Evolutionary conservation across 768 basidiomycete genomes (phyloP).

Genomic region (Pleurotus salmoneostramineus): DNA sequence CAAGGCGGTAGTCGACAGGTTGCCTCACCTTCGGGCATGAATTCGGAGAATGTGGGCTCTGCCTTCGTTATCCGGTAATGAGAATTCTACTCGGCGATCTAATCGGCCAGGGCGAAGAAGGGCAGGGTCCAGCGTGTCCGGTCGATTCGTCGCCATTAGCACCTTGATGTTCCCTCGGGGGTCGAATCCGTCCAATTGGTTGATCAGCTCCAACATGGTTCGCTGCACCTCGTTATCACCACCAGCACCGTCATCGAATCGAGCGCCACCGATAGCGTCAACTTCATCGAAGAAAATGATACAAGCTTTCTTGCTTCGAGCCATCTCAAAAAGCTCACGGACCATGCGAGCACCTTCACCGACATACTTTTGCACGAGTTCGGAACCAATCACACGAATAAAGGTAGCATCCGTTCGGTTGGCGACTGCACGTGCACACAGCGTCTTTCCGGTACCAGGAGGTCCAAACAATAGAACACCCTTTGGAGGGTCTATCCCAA

Average conservation of each 20-base stretch:
- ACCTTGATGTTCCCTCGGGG: slow-evolving; percentile 99
- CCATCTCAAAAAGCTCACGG: slow-evolving; percentile 98
- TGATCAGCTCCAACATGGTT: slow-evolving; percentile 99
- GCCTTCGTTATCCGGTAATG: slow-evolving; percentile 91
- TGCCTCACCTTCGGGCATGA: slow-evolving; percentile 82
- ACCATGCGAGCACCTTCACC: slow-evolving; percentile 99
- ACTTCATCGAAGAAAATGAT: slow-evolving; percentile 99
- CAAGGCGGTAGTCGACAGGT: neutral
- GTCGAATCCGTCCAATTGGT: slow-evolving; percentile 98
- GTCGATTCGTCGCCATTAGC: slow-evolving; percentile 98
- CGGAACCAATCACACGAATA: slow-evolving; percentile 98
- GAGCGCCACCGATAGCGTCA: slow-evolving; percentile 96
- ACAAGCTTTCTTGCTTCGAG: slow-evolving; percentile 96
- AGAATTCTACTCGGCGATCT: slow-evolving; percentile 96
- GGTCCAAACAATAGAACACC: slow-evolving; percentile 95
- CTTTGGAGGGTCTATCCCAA: slow-evolving; percentile 98
- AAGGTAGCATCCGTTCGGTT: slow-evolving; percentile 99
- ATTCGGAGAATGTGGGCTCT: slow-evolving; percentile 96
- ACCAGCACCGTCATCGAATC: slow-evolving; percentile 97
- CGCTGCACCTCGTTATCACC: slow-evolving; percentile 99
- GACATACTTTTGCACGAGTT: slow-evolving; percentile 99
- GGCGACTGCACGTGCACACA: slow-evolving; percentile 96
- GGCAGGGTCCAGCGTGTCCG: slow-evolving; percentile 97
- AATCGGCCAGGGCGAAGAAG: slow-evolving; percentile 92
- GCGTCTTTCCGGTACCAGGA: slow-evolving; percentile 97